Conservation (phyloP, 306 rosid genomes). For the Cucurbita argyrosperma region DNA sequence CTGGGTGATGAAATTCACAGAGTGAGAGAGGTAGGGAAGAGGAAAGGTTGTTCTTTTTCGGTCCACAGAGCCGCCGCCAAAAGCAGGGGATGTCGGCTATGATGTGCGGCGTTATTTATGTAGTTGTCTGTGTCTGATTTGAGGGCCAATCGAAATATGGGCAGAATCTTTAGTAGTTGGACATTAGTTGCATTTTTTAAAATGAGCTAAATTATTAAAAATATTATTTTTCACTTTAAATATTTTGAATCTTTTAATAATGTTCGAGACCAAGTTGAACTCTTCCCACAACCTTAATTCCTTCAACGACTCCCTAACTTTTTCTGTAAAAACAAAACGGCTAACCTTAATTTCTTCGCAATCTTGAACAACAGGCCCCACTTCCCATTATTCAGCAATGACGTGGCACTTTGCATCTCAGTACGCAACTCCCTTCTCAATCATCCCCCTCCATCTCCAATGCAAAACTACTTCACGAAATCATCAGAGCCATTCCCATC, state of each 20-base stretch:
- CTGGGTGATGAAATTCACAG: background rate
- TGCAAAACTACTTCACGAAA: background rate
- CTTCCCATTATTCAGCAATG: too few species aligned
- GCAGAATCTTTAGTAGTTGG: background rate
- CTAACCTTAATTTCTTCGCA: background rate
- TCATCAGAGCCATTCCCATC: background rate
- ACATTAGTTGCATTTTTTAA: too few species aligned
- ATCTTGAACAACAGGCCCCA: background rate
- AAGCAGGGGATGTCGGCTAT: conserved; percentile 9
- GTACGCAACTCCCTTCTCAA: background rate
- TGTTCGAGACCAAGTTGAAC: too few species aligned
- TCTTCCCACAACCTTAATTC: background rate
- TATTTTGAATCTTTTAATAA: too few species aligned
- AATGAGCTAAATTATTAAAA: too few species aligned
- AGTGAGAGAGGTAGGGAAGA: background rate
- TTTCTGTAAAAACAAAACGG: background rate
- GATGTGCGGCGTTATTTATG: conserved; percentile 7
- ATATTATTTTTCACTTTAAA: too few species aligned
- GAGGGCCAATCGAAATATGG: background rate
- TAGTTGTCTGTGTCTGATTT: background rate
- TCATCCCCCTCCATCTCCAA: background rate
- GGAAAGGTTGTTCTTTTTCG: background rate
- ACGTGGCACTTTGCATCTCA: background rate
- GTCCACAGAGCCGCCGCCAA: background rate
- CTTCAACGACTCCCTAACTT: background rate